Conservation (phyloP, 2,329 filamentous ascomycete species). For the Myriosclerotinia curreyana region DNA sequence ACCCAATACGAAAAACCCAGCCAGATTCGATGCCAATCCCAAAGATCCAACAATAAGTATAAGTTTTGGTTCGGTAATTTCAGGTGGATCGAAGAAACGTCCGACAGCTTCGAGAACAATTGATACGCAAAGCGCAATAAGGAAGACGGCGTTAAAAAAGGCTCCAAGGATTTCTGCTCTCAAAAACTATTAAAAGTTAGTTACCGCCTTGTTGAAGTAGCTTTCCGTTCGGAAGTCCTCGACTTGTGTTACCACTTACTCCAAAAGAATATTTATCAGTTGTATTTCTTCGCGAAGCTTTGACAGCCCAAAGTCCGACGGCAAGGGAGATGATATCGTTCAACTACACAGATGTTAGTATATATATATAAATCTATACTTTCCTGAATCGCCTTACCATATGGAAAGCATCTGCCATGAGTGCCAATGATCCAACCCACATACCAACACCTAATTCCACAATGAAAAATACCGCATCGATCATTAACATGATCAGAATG, state of each 20-base stretch:
- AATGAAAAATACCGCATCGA: constrained; percentile 87
- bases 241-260: constrained; percentile 49
- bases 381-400: constrained; percentile 61
- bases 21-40: constrained; percentile 82
- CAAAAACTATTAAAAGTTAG: constrained; percentile 65
- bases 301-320: constrained; percentile 94
- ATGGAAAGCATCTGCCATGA: constrained; percentile 96
- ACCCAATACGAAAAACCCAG: constrained; percentile 87
- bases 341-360: constrained; percentile 52
- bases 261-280: constrained; percentile 96
- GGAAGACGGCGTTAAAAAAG: constrained; percentile 94
- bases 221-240: constrained; percentile 15
- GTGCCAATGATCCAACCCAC: constrained; percentile 82
- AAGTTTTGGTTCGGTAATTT: constrained; percentile 78
- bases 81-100: constrained; percentile 85
- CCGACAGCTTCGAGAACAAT: constrained; percentile 95
- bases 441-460: constrained; percentile 85
- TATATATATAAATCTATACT: not conserved
- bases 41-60: constrained; percentile 86
- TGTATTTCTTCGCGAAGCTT: constrained; percentile 76
- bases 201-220: constrained; percentile 29
- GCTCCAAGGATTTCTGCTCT: constrained; percentile 95
- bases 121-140: constrained; percentile 92
- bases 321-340: constrained; percentile 95
- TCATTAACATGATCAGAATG: constrained; percentile 88